phyloP scores from a whole-genome alignment of 1,284 basidiomycete genomes.

The Peniophora sp. region DNA sequence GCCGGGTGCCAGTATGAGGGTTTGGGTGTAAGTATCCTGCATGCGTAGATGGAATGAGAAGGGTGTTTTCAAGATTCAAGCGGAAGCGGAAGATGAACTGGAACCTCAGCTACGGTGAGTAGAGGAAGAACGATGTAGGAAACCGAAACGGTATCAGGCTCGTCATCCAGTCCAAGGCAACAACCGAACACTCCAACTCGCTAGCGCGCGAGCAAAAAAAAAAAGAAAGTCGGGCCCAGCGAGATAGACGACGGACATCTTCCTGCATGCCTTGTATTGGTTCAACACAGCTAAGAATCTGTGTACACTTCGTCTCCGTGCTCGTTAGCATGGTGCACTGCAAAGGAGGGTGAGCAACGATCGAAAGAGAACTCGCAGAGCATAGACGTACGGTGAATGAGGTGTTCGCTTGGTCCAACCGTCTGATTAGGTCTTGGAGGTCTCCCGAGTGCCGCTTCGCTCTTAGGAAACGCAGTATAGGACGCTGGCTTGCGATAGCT shows the following conservation, averaged over 20 bases:
- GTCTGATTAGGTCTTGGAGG: background rate
- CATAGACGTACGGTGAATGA: background rate
- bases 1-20: too few relatives aligned
- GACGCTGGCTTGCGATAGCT: background rate
- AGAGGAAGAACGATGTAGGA: too few relatives aligned
- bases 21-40: too few relatives aligned
- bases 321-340: background rate
- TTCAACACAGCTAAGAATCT: background rate
- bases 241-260: background rate
- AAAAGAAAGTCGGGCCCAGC: background rate
- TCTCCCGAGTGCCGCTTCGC: background rate
- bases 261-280: background rate
- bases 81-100: too few relatives aligned
- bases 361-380: too few relatives aligned
- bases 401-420: background rate
- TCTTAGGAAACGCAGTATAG: background rate
- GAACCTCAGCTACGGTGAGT: too few relatives aligned
- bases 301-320: background rate
- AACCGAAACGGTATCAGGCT: too few relatives aligned
- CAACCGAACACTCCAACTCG: too few relatives aligned
- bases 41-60: too few relatives aligned
- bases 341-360: background rate
- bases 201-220: background rate
- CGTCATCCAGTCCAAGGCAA: too few relatives aligned
- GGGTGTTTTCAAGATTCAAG: too few relatives aligned